Base-by-base conservation (phyloP, 2,329 filamentous ascomycete species). In the Penicillium sp. region DNA sequence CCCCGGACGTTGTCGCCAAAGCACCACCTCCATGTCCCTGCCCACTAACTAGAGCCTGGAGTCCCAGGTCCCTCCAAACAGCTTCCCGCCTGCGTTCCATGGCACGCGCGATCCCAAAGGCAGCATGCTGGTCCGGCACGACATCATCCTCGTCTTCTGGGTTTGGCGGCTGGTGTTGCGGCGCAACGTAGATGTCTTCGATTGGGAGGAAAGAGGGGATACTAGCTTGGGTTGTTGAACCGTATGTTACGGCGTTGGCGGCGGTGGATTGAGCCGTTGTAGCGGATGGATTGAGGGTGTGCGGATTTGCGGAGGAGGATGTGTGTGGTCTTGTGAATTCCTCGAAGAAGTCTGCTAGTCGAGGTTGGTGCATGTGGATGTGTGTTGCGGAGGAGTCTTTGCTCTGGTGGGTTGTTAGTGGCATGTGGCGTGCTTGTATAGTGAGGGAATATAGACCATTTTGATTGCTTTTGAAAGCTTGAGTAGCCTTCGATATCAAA, bases 91-190 rank as follows among this genome's bases (percentile, higher is more conserved):
- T 76, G 45, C 75, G 75, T 67, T 85, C 81, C 65, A 84, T 86
- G 0, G 84, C 85, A 37, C 84, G 75, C 67, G 83, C 79, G 54
- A 88, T 88, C 1, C 85, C 85, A 71, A 87, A 88, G 2, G 84
- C 85, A 0, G 85, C 85, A 69, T 87, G 85, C 70, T 87, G 84
- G 61, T 87, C 84, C 0, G 85, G 85, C 13, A 87, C 84, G 2
- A 87, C 82, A 60, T 87, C 85, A 57, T 87, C 85, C 67, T 88
- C 84, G 58, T 87, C 85, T 66, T 87, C 85, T 0, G 85, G 85
- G 58, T 87, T 87, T 13, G 84, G 70, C 0, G 85, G 85, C 64
- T 87, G 83, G 53, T 85, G 80, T 54, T 87, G 81, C 14, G 81
- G 79, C 6, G 81, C 75, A 2, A 88, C 79, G 62, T 83, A 80